These are phyloP conservation scores for Solanum chiquidenum DNA, from an alignment of 257 asterid genomes.

Conservation along the genomic window DNA sequence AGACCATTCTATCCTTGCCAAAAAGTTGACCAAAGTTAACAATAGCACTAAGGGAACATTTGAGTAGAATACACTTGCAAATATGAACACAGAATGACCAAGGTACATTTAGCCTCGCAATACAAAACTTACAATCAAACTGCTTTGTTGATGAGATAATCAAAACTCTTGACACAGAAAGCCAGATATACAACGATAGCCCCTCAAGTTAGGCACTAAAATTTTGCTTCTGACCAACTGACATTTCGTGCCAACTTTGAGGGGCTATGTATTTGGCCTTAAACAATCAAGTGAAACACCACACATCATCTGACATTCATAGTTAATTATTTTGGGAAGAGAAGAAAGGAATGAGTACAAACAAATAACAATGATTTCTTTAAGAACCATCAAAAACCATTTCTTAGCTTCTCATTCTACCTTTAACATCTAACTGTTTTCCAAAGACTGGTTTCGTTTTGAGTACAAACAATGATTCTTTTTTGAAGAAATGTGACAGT, in stretches of 20 bases:
- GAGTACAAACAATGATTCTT: not conserved
- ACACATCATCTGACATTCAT: not conserved
- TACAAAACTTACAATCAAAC: not conserved
- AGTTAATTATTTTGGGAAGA: not conserved
- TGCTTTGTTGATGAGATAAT: not conserved
- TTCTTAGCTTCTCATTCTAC: not conserved
- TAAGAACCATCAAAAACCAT: not conserved
- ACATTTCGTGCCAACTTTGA: not conserved
- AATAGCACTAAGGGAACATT: not conserved
- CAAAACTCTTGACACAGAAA: not conserved
- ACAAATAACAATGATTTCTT: not conserved
- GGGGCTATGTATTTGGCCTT: not conserved
- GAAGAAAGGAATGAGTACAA: not conserved
- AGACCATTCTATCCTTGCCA: slow-evolving; percentile 27
- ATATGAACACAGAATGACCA: not conserved
- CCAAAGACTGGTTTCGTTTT: not conserved
- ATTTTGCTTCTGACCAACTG: not conserved
- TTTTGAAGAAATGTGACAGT: not conserved
- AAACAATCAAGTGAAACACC: not conserved
- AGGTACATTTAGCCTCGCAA: not conserved
- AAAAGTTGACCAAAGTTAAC: not conserved
- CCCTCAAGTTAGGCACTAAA: not conserved
- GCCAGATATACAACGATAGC: not conserved
- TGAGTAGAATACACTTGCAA: not conserved
- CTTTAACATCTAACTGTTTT: not conserved